These are phyloP conservation scores for Aquilaria yunnanensis DNA, from an alignment of 345 rosid genomes.

Conservation along the genomic window DNA sequence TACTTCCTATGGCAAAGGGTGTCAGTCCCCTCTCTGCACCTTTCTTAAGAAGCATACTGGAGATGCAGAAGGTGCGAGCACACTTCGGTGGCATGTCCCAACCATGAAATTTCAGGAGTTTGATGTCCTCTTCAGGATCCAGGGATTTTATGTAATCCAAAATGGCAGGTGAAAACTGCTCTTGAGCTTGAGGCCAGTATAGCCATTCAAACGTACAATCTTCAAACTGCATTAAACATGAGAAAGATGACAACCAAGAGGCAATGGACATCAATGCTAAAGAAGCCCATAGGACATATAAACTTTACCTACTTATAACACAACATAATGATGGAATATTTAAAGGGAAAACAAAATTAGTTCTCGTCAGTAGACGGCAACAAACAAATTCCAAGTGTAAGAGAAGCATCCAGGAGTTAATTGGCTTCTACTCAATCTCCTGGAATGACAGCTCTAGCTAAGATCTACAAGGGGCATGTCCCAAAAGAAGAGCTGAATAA, in stretches of 20 bases:
- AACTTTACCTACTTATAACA: too few relatives aligned
- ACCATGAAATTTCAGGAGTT: slow-evolving; percentile 56
- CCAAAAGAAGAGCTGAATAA: too few relatives aligned
- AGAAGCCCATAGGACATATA: neutral
- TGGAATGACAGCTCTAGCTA: too few relatives aligned
- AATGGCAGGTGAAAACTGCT: slow-evolving; percentile 49
- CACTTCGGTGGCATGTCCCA: slow-evolving; percentile 57
- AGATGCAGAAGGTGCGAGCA: slow-evolving; percentile 50
- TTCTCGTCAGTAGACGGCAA: too few relatives aligned
- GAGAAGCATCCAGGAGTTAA: too few relatives aligned
- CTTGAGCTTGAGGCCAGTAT: slow-evolving; percentile 85
- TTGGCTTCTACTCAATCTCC: too few relatives aligned
- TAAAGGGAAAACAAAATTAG: too few relatives aligned
- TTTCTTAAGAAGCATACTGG: slow-evolving; percentile 83
- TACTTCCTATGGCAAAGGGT: slow-evolving; percentile 63
- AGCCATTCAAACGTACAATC: slow-evolving; percentile 96
- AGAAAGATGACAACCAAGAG: slow-evolving; percentile 8
- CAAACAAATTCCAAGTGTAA: too few relatives aligned
- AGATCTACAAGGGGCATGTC: too few relatives aligned
- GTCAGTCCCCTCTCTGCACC: slow-evolving; percentile 63
- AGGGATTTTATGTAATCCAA: slow-evolving; percentile 54
- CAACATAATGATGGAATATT: too few relatives aligned
- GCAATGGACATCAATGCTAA: neutral
- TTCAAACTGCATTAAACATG: slow-evolving; percentile 48
- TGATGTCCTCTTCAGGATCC: slow-evolving; percentile 60